These are phyloP conservation scores for Pyracantha coccinea DNA, from an alignment of 331 rosid species.

Conservation along the genomic window DNA sequence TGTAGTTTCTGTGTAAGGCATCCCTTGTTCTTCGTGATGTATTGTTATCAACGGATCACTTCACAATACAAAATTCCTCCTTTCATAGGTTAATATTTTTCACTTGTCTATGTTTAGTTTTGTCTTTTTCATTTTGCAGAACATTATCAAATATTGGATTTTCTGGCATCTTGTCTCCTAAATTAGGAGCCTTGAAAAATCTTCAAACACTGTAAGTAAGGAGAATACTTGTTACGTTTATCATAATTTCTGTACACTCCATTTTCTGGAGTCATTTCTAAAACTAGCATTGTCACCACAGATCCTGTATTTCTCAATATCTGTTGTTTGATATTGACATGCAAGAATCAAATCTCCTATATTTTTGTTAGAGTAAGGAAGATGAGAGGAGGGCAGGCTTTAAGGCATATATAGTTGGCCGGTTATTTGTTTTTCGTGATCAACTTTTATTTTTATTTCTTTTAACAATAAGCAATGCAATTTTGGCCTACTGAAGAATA, in stretches of 20 bases:
- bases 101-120: constrained; percentile 14
- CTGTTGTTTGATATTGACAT: background rate
- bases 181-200: constrained; percentile 48
- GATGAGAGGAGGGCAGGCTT: too few species aligned
- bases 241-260: background rate
- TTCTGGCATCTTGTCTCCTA: constrained; percentile 58
- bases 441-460: background rate
- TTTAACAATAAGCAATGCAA: background rate
- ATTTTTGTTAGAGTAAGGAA: too few species aligned
- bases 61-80: background rate
- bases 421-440: background rate
- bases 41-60: background rate
- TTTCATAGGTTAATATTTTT: background rate
- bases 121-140: constrained; percentile 36
- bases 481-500: background rate
- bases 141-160: constrained; percentile 66
- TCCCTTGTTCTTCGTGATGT: constrained; percentile 13
- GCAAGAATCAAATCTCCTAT: background rate
- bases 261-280: background rate
- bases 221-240: background rate
- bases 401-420: too few species aligned
- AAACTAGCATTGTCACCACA: background rate
- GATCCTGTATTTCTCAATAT: background rate
- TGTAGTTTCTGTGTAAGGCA: constrained; percentile 64
- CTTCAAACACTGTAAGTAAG: constrained; percentile 58